Evolutionary conservation across 73 alveolate species (phyloP).

Genomic region (Stentor roeselii): DNA sequence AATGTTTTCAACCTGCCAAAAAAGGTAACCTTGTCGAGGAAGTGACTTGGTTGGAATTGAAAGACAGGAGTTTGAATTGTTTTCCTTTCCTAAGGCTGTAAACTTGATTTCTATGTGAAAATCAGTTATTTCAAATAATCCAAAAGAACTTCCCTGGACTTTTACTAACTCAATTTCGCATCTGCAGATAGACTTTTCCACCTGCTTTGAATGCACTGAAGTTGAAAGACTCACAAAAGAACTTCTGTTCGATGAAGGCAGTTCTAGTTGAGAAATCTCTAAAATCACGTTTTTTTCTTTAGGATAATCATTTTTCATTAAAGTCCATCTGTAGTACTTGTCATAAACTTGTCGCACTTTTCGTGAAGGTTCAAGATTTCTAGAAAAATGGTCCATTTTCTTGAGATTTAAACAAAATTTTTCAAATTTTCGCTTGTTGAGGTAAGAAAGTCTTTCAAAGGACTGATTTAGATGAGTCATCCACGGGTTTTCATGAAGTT

Average conservation of each 20-base stretch:
- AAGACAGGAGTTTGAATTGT: neutral
- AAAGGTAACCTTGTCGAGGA: slow-evolving; percentile 60
- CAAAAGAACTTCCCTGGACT: slow-evolving; percentile 25
- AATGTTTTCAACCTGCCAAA: slow-evolving; percentile 65
- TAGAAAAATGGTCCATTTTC: no score
- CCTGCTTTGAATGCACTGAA: neutral
- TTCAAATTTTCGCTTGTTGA: neutral
- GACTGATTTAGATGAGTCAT: neutral
- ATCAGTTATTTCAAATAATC: slow-evolving; percentile 7
- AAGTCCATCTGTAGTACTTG: neutral
- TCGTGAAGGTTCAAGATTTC: neutral
- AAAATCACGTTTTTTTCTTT: no score
- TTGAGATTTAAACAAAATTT: no score
- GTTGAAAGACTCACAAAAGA: neutral
- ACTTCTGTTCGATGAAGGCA: neutral
- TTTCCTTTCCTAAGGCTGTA: neutral
- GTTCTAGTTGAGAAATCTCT: neutral
- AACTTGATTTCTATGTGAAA: neutral
- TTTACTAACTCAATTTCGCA: neutral
- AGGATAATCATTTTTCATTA: neutral
- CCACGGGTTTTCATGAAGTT: neutral
- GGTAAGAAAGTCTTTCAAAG: neutral
- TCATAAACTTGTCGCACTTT: neutral
- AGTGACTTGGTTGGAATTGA: slow-evolving; percentile 41
- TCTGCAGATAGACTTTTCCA: neutral